These are phyloP conservation scores for Zarea fungicola DNA, from an alignment of 2,329 filamentous ascomycete genomes.

Conservation along the genomic window DNA sequence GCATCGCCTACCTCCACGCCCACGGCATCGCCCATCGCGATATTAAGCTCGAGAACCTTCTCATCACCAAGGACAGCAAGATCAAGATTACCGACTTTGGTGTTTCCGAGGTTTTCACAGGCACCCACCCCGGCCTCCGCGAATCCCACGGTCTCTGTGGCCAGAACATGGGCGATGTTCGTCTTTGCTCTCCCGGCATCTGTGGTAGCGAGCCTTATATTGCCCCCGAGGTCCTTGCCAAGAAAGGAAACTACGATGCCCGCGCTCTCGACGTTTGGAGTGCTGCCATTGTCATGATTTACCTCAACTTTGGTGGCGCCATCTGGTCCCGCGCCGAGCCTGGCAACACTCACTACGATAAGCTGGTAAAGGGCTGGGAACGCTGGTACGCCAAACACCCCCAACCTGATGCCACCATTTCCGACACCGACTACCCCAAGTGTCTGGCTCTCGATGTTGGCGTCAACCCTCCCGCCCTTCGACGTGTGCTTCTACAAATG, in stretches of 20 bases:
- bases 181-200: constrained; percentile 71
- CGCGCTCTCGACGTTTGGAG: constrained; percentile 82
- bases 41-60: constrained; percentile 82
- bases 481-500: constrained; percentile 72
- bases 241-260: constrained; percentile 63
- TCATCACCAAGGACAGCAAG: constrained; percentile 72
- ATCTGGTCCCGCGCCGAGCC: constrained; percentile 67
- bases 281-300: constrained; percentile 75
- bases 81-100: constrained; percentile 92
- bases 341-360: constrained; percentile 55
- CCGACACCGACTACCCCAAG: constrained; percentile 60
- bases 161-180: constrained; percentile 63
- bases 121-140: constrained; percentile 72
- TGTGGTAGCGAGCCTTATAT: constrained; percentile 85
- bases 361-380: constrained; percentile 62
- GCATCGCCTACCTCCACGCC: constrained; percentile 73
- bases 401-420: constrained; percentile 31
- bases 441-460: constrained; percentile 59
- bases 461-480: constrained; percentile 62
- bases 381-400: constrained; percentile 57
- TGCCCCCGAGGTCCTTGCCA: constrained; percentile 74
- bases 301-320: constrained; percentile 65
- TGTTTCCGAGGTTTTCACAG: constrained; percentile 79
- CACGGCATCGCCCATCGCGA: constrained; percentile 87
- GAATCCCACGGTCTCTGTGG: constrained; percentile 70